Base-by-base conservation (phyloP, 2,329 filamentous ascomycete species). In the Fusarium nygamai region DNA sequence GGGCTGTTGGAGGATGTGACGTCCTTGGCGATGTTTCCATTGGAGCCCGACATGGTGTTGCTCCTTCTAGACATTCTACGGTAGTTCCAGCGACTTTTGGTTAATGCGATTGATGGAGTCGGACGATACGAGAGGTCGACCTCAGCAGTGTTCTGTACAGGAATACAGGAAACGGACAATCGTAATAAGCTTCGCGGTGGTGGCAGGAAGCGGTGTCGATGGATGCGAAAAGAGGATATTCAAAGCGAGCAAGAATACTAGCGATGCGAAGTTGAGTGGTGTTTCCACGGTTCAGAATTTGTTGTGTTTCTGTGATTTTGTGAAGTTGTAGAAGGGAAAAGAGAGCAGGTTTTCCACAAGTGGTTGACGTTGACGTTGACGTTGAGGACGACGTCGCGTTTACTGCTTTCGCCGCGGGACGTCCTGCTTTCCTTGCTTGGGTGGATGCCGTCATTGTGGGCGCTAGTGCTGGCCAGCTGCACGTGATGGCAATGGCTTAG, bases 51-150 rank as follows among this genome's bases (percentile, higher is more conserved):
- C 68, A 80, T 85, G 72, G 82, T 84, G 71, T 80, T 82, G 80
- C 85, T 87, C 86, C 91, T 85, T 85, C 90, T 91, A 71, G 91
- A 92, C 91, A 93, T 93, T 79, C 48, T 82, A 62, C 64, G 61
- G 65, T 64, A 59, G 36, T n/a, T 62, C 39, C 20, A 27, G 61
- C 60, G 46, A 54, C 38, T 31, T 43, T 34, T 17, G n/a, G 14
- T 31, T 51, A 24, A 33, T 36, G 50, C 8, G 20, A 56, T 36
- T 34, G 20, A 43, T 46, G 19, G 41, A 67, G 36, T 63, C 43
- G 46, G 48, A 27, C 38, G 22, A n/a, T 48, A 22, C 29, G 33
- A 38, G 41, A 27, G 48, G 17, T 69, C 39, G 34, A 50, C 36
- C 22, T 59, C 22, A 33, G 31, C 10, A 43, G 62, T 22, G 29